These are phyloP conservation scores for Alternaria triticina DNA, from an alignment of 2,329 filamentous ascomycete species.

Conservation along the genomic window DNA sequence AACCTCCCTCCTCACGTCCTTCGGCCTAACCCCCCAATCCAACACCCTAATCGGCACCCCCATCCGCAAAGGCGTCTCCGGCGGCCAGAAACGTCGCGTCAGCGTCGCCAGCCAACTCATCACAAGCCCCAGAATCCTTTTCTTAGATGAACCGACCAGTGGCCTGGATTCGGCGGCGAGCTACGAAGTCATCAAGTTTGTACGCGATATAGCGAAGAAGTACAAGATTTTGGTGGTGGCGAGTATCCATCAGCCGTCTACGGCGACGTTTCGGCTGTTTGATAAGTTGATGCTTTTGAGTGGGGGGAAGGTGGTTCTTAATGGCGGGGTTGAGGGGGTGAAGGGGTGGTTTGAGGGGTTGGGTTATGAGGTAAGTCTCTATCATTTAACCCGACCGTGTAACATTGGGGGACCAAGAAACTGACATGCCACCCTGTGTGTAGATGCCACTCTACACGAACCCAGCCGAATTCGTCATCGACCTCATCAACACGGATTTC, in stretches of 20 bases:
- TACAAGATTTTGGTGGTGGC: constrained; percentile 78
- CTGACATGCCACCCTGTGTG: neutral
- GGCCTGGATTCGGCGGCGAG: constrained; percentile 81
- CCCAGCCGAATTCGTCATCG: constrained; percentile 80
- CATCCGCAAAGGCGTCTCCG: constrained; percentile 81
- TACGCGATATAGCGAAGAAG: constrained; percentile 68
- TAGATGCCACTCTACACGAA: constrained; percentile 74
- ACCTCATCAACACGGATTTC: constrained; percentile 81
- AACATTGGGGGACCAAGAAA: neutral
- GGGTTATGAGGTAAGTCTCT: constrained; percentile 58
- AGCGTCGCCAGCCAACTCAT: constrained; percentile 83
- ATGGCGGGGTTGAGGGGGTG: constrained; percentile 66
- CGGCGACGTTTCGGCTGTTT: constrained; percentile 78
- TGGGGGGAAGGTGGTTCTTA: constrained; percentile 73
- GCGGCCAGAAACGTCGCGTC: constrained; percentile 82
- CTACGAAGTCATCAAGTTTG: constrained; percentile 76
- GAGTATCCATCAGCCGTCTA: constrained; percentile 86
- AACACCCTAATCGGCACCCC: constrained; percentile 80
- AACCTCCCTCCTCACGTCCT: constrained; percentile 70
- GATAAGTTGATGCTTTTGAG: constrained; percentile 80
- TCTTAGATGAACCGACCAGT: constrained; percentile 84
- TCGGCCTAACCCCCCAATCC: constrained; percentile 74
- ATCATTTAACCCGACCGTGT: no score
- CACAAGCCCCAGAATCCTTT: constrained; percentile 79
- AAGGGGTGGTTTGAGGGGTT: constrained; percentile 68